These are phyloP conservation scores for Marasmius tenuissimus DNA, from an alignment of 1,284 basidiomycete species.

Conservation along the genomic window DNA sequence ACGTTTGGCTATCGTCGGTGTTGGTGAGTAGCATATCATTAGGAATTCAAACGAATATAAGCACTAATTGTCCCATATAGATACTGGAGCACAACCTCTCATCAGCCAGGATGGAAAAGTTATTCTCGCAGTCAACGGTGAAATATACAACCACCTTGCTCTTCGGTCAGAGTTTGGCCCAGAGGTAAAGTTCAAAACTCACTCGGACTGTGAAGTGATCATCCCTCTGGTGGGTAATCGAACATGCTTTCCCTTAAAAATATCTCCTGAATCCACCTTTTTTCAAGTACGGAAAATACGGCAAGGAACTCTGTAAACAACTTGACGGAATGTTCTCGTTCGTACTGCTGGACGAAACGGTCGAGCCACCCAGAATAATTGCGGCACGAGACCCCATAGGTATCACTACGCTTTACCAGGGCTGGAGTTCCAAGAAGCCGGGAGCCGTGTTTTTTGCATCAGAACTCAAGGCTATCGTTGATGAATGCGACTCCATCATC, in stretches of 20 bases:
- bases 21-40: constrained; percentile 67
- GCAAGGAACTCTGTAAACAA: constrained; percentile 70
- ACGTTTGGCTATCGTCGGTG: constrained; percentile 95
- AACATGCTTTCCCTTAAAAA: not conserved
- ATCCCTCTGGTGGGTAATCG: constrained; percentile 74
- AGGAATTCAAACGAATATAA: not conserved
- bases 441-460: constrained; percentile 92
- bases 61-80: constrained; percentile 39
- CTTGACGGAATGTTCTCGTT: constrained; percentile 99
- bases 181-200: constrained; percentile 88
- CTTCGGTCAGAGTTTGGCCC: constrained; percentile 72
- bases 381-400: constrained; percentile 98
- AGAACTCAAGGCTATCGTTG: constrained; percentile 91
- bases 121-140: constrained; percentile 95
- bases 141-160: constrained; percentile 97
- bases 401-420: constrained; percentile 98
- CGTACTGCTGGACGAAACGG: constrained; percentile 91
- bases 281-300: constrained; percentile 81
- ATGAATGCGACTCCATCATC: constrained; percentile 94
- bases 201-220: constrained; percentile 98
- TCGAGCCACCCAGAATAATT: constrained; percentile 86
- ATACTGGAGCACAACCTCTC: constrained; percentile 96
- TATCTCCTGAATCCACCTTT: not conserved
- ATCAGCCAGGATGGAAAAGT: constrained; percentile 85
- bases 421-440: constrained; percentile 85